Base-by-base conservation (phyloP, 2,329 filamentous ascomycete species). In the Cordyceps tenuipes region DNA sequence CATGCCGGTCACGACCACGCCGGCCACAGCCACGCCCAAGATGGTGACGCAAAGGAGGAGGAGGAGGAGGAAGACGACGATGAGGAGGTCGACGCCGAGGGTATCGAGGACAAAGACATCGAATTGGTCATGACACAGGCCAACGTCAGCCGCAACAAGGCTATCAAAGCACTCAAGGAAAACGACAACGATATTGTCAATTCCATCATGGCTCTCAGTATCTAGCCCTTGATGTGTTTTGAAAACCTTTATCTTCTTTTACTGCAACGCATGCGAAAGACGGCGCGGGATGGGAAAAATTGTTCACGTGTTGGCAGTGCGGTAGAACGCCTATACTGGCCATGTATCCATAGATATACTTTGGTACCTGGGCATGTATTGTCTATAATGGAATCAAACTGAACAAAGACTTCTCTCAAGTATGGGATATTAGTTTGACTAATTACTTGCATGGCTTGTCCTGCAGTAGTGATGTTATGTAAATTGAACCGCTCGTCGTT, bases 111-210 rank as follows among this genome's bases (percentile, higher is more conserved):
- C 74, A 99, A 99, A 87, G 95, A 99, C 76, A 99, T 99, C 72
- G 94, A 99, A 79, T 85, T 99, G 62, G 94, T 99, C 77, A 97
- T 97, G 91, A 91, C 90, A 69, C 93, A 99, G 80, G 94, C 94
- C 70, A 94, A 82, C 71, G 95, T 99, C 70, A 96, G 91, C 69
- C 86, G 94, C 77, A 97, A 96, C 82, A 97, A 97, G 86, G 94
- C 94, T 63, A 86, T 99, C 81, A 99, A 97, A 82, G 94, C 95
- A 61, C 84, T 99, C 73, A 92, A 91, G 82, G 94, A 97, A 82
- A 99, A 99, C 75, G 93, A 97, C 80, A 97, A 97, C 73, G 94
- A 99, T 75, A 99, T 99, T 80, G 94, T 99, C 82, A 99, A 99
- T 84, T 97, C 94, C 70, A 99, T 99, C 81, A 99, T 99, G 94